Evolutionary conservation across 2,329 filamentous ascomycete species (phyloP), one percentile per base, ranked within the genome.

Genomic region (Claviceps paspali): DNA sequence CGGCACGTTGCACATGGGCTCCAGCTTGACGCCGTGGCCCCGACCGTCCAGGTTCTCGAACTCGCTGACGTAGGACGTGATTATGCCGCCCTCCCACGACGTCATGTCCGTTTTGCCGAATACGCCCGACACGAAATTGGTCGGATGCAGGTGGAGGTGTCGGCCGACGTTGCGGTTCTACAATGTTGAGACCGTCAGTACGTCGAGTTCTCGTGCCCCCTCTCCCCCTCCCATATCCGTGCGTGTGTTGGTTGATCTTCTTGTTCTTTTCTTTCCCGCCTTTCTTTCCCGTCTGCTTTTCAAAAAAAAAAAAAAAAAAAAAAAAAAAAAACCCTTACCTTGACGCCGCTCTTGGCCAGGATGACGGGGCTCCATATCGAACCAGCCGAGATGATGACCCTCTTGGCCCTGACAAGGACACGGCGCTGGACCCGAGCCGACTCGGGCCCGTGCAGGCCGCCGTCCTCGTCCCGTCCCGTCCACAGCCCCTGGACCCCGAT

Each of bases 91-190:
- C 55, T 79, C 76, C 78, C 79, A 83, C 1, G 76, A 76, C n/a
- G 67, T 69, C 15, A 78, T 68, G 26, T 82, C 76, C 29, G 17
- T 33, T 41, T 85, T 67, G 23, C 79, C 65, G 55, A 79, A 86
- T n/a, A 77, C 64, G 2, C 70, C 81, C 4, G 56, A 54, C 5
- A 76, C 48, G 7, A 65, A 52, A 49, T 67, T 69, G 50, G 76
- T 78, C 1, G 86, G 88, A 51, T 96, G 88, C 1, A 94, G 57
- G 49, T 91, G 68, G 3, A 95, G 70, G 49, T 95, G 83, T 6
- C 68, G 71, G 19, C 88, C 88, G 43, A 95, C 79, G 39, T 94
- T 78, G 4, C 68, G 67, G 52, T 93, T 94, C 63, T 76, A 14
- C 14, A n/a, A n/a, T n/a, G n/a, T n/a, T n/a, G n/a, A n/a, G n/a